phyloP scores from a whole-genome alignment of 2,329 filamentous ascomycete genomes.

The Raffaelea deltoideospora region DNA sequence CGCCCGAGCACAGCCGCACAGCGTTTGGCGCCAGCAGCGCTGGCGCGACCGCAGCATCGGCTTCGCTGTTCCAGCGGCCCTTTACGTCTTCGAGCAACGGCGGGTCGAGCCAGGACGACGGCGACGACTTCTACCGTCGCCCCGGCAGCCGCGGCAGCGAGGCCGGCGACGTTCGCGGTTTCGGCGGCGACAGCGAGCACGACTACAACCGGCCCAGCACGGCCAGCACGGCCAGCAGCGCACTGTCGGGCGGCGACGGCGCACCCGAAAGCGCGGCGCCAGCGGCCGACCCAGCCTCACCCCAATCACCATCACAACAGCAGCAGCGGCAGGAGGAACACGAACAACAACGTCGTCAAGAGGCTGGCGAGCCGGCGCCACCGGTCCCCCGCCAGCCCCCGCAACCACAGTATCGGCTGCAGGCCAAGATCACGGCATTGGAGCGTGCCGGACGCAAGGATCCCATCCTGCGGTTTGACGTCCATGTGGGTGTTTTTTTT shows the following conservation, averaged over 20 bases:
- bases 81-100: constrained; percentile 26
- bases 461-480: constrained; percentile 85
- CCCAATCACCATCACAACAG: constrained; percentile 14
- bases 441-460: constrained; percentile 93
- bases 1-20: constrained; percentile 30
- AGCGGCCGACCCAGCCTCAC: constrained; percentile 12
- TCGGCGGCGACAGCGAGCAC: constrained; percentile 20
- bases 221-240: constrained; percentile 31
- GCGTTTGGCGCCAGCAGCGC: constrained; percentile 26
- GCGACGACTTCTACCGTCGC: constrained; percentile 14
- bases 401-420: constrained; percentile 65
- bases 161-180: constrained; percentile 12
- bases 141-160: constrained; percentile 21
- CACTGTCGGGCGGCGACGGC: constrained; percentile 24
- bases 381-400: constrained; percentile 22
- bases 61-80: constrained; percentile 22
- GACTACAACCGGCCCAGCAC: constrained; percentile 30
- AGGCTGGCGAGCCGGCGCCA: constrained; percentile 9
- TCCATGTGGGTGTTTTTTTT: constrained; percentile 55
- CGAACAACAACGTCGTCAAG: not conserved
- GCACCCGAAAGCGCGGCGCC: constrained; percentile 8
- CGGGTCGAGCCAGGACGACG: constrained; percentile 17
- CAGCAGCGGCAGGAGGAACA: constrained; percentile 7
- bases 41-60: too few relatives aligned
- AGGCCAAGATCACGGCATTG: constrained; percentile 86